Conservation (phyloP, 1,284 basidiomycete genomes). For the Erythrobasidium hasegawianum region DNA sequence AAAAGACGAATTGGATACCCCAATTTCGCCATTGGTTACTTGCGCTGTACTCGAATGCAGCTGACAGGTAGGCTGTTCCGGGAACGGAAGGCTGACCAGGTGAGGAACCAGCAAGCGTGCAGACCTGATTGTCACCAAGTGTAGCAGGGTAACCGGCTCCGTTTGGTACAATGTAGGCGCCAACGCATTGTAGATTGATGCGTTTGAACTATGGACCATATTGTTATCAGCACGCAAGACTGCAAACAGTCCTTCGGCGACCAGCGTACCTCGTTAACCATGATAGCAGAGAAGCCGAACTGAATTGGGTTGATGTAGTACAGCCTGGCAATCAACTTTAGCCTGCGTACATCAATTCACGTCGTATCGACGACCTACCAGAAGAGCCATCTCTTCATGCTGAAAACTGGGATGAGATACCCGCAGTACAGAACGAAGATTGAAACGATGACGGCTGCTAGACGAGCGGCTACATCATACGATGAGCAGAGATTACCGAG, state of each 20-base stretch:
- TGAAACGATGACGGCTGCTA: conserved; percentile 54
- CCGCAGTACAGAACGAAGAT: conserved; percentile 51
- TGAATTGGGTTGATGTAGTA: conserved; percentile 61
- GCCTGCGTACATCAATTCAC: too few species aligned
- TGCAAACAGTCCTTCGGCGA: conserved; percentile 28
- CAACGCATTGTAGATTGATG: conserved; percentile 62
- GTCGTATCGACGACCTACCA: conserved; percentile 56
- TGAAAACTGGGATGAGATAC: conserved; percentile 55
- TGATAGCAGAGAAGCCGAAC: conserved; percentile 73
- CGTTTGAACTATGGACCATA: conserved; percentile 42
- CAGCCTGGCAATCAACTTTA: conserved; percentile 17
- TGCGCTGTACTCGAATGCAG: conserved; percentile 49
- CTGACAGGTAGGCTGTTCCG: conserved; percentile 49
- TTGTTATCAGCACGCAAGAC: too few species aligned
- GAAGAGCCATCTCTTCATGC: conserved; percentile 83
- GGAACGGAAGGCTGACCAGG: conserved; percentile 48
- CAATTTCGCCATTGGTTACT: conserved; percentile 53
- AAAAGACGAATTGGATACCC: conserved; percentile 51
- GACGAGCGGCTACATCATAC: conserved; percentile 55
- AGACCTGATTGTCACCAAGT: conserved; percentile 38
- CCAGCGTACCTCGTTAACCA: conserved; percentile 63
- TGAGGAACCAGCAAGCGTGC: conserved; percentile 47
- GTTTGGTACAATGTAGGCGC: conserved; percentile 62
- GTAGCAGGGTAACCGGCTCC: conserved; percentile 20
- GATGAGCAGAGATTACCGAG: conserved; percentile 52